Percentiles rank a stretch among this genome's conserved stretches.
Evolutionary conservation across 768 basidiomycete species (phyloP).

Genomic region (Panus rudis): DNA sequence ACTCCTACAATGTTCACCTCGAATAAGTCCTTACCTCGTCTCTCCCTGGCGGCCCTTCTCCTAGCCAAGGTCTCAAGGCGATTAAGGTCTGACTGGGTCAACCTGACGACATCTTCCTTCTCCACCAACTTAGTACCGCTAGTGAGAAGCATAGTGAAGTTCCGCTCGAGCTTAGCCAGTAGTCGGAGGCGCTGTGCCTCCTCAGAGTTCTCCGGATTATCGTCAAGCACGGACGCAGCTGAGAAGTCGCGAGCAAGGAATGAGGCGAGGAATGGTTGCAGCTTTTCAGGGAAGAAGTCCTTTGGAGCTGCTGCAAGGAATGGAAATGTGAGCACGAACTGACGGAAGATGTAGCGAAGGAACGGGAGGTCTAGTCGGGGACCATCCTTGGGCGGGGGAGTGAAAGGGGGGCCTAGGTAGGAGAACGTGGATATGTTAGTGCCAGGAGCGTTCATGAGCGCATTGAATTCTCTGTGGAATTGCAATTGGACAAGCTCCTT

Average conservation of each 20-base stretch:
- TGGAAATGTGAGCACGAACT: slow-evolving; percentile 92
- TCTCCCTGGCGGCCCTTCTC: slow-evolving; percentile 47
- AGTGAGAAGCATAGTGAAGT: slow-evolving; percentile 73
- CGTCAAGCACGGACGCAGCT: slow-evolving; percentile 52
- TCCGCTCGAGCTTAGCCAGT: slow-evolving; percentile 76
- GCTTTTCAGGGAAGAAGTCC: slow-evolving; percentile 89
- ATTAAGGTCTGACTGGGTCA: slow-evolving; percentile 79
- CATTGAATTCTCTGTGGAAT: slow-evolving; percentile 70
- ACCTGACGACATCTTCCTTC: slow-evolving; percentile 82
- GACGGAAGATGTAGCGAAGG: slow-evolving; percentile 82
- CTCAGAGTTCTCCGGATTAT: slow-evolving; percentile 41
- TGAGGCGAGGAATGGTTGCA: slow-evolving; percentile 89
- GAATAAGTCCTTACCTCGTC: slow-evolving; percentile 51
- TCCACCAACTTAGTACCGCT: slow-evolving; percentile 79
- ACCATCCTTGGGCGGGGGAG: slow-evolving; percentile 54
- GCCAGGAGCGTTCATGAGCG: slow-evolving; percentile 44
- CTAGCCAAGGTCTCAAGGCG: slow-evolving; percentile 67
- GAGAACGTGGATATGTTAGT: slow-evolving; percentile 64
- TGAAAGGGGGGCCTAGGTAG: slow-evolving; percentile 84
- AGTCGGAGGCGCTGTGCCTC: slow-evolving; percentile 61
- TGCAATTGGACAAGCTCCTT: slow-evolving; percentile 89
- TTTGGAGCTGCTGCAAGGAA: slow-evolving; percentile 86
- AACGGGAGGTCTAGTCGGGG: slow-evolving; percentile 74
- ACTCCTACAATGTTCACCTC: slow-evolving; percentile 91
- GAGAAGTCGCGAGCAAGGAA: slow-evolving; percentile 76